A percentile compares a stretch with the other conserved stretches of the same genome.
phyloP scores from a whole-genome alignment of 192 early-diverging fungal genomes.

The Haplosporangium gracile region DNA sequence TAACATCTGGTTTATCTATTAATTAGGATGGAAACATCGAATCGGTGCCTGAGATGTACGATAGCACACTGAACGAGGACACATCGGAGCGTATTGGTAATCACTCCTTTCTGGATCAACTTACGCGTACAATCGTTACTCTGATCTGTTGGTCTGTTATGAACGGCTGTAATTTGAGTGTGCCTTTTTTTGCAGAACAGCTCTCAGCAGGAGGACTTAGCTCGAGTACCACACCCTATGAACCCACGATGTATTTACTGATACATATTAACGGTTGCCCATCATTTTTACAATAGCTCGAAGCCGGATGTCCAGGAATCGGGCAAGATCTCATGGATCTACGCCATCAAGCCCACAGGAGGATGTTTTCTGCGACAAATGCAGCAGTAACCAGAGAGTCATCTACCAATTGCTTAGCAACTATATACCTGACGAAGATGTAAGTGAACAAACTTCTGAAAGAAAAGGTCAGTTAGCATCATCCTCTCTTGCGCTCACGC shows the following conservation, averaged over 20 bases:
- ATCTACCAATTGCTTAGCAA: conserved; percentile 51
- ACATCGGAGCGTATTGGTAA: conserved; percentile 26
- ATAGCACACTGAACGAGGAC: conserved; percentile 37
- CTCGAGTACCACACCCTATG: too few relatives aligned
- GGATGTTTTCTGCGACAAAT: conserved; percentile 48
- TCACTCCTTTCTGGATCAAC: neutral
- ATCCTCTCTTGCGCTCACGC: neutral
- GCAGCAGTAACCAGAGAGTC: conserved; percentile 41
- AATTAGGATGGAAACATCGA: conserved; percentile 43
- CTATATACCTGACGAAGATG: conserved; percentile 52
- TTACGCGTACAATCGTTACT: neutral
- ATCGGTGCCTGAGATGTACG: conserved; percentile 52
- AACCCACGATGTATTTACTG: too few relatives aligned
- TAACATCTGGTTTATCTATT: neutral
- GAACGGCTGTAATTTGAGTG: neutral
- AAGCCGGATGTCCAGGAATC: neutral
- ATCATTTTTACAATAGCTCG: neutral
- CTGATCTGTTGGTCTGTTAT: neutral
- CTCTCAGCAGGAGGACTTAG: too few relatives aligned
- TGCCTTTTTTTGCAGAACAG: neutral
- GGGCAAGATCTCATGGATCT: neutral
- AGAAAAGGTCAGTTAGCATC: neutral
- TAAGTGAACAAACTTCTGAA: neutral
- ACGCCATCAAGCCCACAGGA: neutral
- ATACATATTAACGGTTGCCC: too few relatives aligned